Percentiles rank a stretch among this genome's conserved stretches.
phyloP scores from a whole-genome alignment of 306 rosid genomes.

The Glycine soja region DNA sequence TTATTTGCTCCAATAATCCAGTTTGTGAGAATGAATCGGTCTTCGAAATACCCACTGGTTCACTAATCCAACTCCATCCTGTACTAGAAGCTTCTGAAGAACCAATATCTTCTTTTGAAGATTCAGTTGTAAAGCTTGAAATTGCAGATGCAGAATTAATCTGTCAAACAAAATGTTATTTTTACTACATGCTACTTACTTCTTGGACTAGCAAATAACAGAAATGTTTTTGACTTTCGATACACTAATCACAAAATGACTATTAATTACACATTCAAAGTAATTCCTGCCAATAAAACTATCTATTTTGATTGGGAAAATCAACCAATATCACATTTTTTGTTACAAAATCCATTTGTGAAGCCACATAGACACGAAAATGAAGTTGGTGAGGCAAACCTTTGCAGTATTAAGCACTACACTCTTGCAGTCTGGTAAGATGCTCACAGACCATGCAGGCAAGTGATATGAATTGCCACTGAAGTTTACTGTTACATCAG shows the following conservation, averaged over 20 bases:
- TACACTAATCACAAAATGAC: slow-evolving; percentile 25
- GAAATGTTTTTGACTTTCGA: background rate
- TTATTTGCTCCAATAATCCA: slow-evolving; percentile 92
- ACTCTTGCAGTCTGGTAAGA: slow-evolving; percentile 98
- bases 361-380: slow-evolving; percentile 31
- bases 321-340: background rate
- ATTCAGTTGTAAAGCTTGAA: slow-evolving; percentile 71
- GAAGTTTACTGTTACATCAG: slow-evolving; percentile 81
- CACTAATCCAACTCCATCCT: slow-evolving; percentile 88
- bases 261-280: background rate
- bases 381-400: slow-evolving; percentile 60
- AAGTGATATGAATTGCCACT: slow-evolving; percentile 78
- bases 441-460: slow-evolving; percentile 99
- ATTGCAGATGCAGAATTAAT: slow-evolving; percentile 72
- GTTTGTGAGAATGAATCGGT: slow-evolving; percentile 60
- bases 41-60: slow-evolving; percentile 90
- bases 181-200: slow-evolving; percentile 25
- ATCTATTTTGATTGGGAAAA: slow-evolving; percentile 22
- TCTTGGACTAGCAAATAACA: slow-evolving; percentile 23
- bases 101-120: slow-evolving; percentile 55
- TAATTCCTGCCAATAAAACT: slow-evolving; percentile 9
- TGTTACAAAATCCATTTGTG: background rate
- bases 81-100: slow-evolving; percentile 67
- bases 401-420: slow-evolving; percentile 94
- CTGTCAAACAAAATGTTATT: slow-evolving; percentile 57